Conservation (phyloP, 768 basidiomycete species). For the Pleurotus tuoliensis region DNA sequence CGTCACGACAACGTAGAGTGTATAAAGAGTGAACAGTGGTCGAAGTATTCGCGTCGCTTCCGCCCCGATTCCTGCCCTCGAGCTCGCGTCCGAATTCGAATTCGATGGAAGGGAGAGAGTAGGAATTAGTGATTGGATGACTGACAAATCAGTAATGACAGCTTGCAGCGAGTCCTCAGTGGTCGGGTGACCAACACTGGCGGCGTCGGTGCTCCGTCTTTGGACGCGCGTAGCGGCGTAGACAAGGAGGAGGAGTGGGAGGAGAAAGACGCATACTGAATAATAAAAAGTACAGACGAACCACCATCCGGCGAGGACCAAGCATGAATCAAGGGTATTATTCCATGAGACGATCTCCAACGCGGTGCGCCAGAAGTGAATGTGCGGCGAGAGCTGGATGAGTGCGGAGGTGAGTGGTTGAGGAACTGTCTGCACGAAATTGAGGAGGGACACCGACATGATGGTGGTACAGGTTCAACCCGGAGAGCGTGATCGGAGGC, state of each 20-base stretch:
- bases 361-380: constrained; percentile 37
- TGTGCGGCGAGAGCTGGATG: constrained; percentile 54
- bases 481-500: too few relatives aligned
- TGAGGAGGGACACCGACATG: constrained; percentile 20
- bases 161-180: constrained; percentile 54
- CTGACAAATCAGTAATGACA: constrained; percentile 61
- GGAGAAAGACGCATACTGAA: constrained; percentile 46
- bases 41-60: constrained; percentile 32
- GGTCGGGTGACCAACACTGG: not conserved
- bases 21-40: constrained; percentile 48
- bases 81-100: constrained; percentile 13
- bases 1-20: constrained; percentile 66
- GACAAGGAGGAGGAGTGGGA: constrained; percentile 50
- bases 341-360: constrained; percentile 59
- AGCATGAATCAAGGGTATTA: constrained; percentile 46
- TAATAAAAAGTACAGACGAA: constrained; percentile 60
- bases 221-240: constrained; percentile 20
- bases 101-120: constrained; percentile 27
- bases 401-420: constrained; percentile 58
- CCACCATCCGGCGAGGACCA: constrained; percentile 76
- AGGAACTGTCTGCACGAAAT: constrained; percentile 60
- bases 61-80: too few relatives aligned
- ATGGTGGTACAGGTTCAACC: too few relatives aligned
- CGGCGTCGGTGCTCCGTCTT: not conserved
- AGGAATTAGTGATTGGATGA: constrained; percentile 59